Evolutionary conservation across 495 filamentous ascomycete species (phyloP), one percentile per base, ranked within the genome.

Genomic region (Lasiosphaeria hispida): DNA sequence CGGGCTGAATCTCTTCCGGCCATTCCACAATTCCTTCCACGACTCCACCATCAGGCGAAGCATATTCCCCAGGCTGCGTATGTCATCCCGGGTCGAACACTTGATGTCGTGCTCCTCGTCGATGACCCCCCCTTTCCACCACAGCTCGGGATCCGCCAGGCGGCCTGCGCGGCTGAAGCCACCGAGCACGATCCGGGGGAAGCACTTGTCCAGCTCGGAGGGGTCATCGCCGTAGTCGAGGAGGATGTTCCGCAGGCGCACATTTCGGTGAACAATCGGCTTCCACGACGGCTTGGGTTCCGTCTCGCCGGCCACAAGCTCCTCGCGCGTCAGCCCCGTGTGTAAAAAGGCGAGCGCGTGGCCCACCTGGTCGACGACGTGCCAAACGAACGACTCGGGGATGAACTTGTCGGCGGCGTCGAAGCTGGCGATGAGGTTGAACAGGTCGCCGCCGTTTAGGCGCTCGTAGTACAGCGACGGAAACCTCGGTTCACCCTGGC

Each of bases 341-440:
- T 51, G 49, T n/a, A 61, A 50, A 15, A n/a, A 53, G 19, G 55
- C 4, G 18, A 64, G 33, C 4, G 62, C 62, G 3, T 50, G 44
- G 7, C n/a, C 15, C 13, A 61, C 42, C 55, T 64, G 58, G 37
- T 51, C 50, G 4, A 52, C 44, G 33, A 61, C 45, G 34, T 61
- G 58, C 62, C 62, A 64, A 48, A 64, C 37, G 10, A 64, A 61
- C 0, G 49, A 10, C 55, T 61, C 62, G 3, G 53, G 48, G 6
- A 64, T 10, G 37, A 11, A 30, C 9, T 15, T 10, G 1, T 17
- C 41, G 0, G 14, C 3, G 40, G 58, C 35, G 36, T 19, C 11
- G 48, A 56, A 53, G 39, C 50, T 57, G 15, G 48, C 40, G 19
- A 58, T 35, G 11, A 64, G 37, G n/a, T 54, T 53, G 10, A 11